Evolutionary conservation across 306 rosid genomes (phyloP), one percentile per base, ranked within the genome.

Genomic region (Cucurbita moschata): DNA sequence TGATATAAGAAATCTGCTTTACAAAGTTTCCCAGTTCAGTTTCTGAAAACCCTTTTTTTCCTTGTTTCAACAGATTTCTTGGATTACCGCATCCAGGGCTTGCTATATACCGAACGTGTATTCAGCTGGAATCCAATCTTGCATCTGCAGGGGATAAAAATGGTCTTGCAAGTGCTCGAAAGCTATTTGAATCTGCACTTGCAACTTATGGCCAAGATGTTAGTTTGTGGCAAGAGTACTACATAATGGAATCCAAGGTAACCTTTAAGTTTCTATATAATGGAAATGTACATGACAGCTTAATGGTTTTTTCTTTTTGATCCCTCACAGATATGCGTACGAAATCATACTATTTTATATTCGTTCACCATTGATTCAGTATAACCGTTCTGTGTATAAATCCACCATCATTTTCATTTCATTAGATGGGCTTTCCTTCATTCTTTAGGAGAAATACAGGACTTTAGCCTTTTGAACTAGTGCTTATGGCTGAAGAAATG

Each of bases 11-110:
- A 35, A 44, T 10, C 60, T 71, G 35, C 35, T 21, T 52, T 37
- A 5, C 47, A 2, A 4, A 35, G 30, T 15, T 72, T 8, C 50
- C 18, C 8, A 30, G 5, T 10, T 72, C 75, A 19, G 3, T 38
- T 5, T 52, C 37, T 72, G 18, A 71, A 71, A 52, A 39, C 62
- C 61, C 1, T 21, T 37, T 12, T 73, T 37, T 39, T 19, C 38
- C 14, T 43, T 71, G 65, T 76, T 85, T 60, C 71, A 59, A 74
- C 97, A 94, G 99, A 72, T 94, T 79, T 84, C 82, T 83, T 47
- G 87, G 88, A 77, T 79, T 90, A 70, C 96, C 97, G 23, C 97
- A 69, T 82, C 95, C 99, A 0, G 95, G 99, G 76, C 88, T 90
- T 77, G 91, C 81, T 53, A 43, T 85, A 72, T 88, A 81, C 79